Conservation (phyloP, 805 yeast genomes). For the Teunomyces atbi region DNA sequence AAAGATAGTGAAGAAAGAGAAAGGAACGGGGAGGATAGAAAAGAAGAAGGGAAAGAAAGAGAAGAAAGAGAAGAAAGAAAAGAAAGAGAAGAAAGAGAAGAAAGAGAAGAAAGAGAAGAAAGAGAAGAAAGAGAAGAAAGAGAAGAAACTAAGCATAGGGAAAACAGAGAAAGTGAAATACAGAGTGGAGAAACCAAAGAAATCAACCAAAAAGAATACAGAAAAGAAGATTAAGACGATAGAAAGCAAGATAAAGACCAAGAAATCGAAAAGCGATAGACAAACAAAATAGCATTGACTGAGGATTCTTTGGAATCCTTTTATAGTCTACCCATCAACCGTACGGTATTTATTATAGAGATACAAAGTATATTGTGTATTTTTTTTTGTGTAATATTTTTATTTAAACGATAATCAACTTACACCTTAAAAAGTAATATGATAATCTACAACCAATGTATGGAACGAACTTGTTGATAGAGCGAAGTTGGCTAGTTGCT, state of each 20-base stretch:
- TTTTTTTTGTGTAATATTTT: slow-evolving; percentile 2
- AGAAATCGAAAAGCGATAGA: background rate
- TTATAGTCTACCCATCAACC: too few relatives aligned
- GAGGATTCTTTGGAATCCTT: too few relatives aligned
- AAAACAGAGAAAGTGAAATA: slow-evolving; percentile 18
- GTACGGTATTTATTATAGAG: background rate
- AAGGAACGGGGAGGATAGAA: slow-evolving; percentile 18
- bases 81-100: slow-evolving; percentile 26
- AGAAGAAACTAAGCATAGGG: slow-evolving; percentile 21
- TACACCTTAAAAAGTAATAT: background rate
- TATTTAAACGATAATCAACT: background rate
- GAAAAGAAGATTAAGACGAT: slow-evolving; percentile 15
- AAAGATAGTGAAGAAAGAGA: slow-evolving; percentile 17
- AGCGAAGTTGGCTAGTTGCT: background rate
- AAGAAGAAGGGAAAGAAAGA: slow-evolving; percentile 11
- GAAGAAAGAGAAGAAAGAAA: slow-evolving; percentile 21
- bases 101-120: slow-evolving; percentile 24
- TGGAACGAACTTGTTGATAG: slow-evolving; percentile 1
- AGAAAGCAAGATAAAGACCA: slow-evolving; percentile 8
- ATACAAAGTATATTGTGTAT: background rate
- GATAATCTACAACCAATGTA: background rate
- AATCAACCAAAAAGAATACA: slow-evolving; percentile 19
- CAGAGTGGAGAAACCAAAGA: slow-evolving; percentile 22
- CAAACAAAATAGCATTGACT: slow-evolving; percentile 6
- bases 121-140: slow-evolving; percentile 20